Base-by-base conservation (phyloP, 2,329 filamentous ascomycete genomes). In the Colletotrichum sp. region DNA sequence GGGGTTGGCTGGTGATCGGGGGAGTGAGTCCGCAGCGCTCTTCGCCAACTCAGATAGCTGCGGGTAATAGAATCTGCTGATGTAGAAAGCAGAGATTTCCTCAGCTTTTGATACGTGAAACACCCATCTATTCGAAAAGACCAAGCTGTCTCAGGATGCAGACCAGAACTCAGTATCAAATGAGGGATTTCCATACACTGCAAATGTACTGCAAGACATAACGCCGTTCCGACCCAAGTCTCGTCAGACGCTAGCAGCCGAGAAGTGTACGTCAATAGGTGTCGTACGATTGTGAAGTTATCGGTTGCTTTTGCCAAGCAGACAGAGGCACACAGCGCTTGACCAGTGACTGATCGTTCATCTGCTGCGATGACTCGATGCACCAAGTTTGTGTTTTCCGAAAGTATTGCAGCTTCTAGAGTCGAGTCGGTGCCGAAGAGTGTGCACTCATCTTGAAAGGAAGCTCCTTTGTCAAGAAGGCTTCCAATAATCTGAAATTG, bases 271-370 rank as follows among this genome's bases (percentile, higher is more conserved):
- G 39, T 1, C 5, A 43, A n/a, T 5, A 43, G 39, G 2, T 43
- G 6, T 6, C 5, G 5, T 4, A 43, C 9, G 2, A 2, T 8
- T 6, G 18, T 22, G 1, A n/a, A 22, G 3, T 48, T 18, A 6
- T 3, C 1, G 2, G 5, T 48, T 7, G 18, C 39, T 10, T 3
- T 3, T 3, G 9, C 9, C 1, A 5, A 22, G 9, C 6, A 22
- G 3, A 48, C 5, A 0, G 43, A 22, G 0, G 43, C 43, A 22
- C 43, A 48, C 0, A 48, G 10, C 0, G 43, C 43, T 48, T 22
- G 43, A 4, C 43, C 43, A 0, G 18, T 7, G 0, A 48, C 6
- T 3, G 1, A n/a, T 7, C 2, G 1, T 1, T 3, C 1, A 3
- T 48, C 9, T 0, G 18, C 18, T 7, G 43, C 43, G 3, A 48